These are phyloP conservation scores for Phytophthora macrochlamydospora DNA, from an alignment of 352 stramenopile genomes.

Conservation along the genomic window DNA sequence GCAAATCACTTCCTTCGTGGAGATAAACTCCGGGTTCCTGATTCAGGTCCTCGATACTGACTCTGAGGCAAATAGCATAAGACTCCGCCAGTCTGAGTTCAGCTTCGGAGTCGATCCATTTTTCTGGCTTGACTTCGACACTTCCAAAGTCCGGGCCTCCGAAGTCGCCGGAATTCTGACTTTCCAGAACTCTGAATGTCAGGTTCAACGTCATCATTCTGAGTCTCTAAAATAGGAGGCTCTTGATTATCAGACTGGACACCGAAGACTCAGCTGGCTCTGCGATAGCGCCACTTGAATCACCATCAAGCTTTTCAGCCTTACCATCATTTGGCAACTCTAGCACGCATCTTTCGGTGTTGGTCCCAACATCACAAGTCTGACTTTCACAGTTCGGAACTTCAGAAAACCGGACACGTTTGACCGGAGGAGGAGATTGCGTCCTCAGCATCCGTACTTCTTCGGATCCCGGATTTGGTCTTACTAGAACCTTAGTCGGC, in stretches of 20 bases:
- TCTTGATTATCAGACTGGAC: neutral
- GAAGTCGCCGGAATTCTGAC: neutral
- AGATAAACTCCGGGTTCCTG: constrained; percentile 4
- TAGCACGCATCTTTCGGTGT: neutral
- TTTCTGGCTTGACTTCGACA: neutral
- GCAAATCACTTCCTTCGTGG: constrained; percentile 10
- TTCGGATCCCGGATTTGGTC: neutral
- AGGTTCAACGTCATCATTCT: neutral
- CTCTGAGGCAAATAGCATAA: neutral
- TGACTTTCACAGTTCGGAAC: neutral
- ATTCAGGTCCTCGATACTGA: neutral
- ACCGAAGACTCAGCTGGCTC: neutral
- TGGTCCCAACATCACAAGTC: neutral
- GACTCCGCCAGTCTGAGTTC: neutral
- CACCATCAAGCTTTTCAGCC: neutral
- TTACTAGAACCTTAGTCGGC: neutral
- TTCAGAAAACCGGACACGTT: neutral
- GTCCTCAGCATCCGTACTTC: neutral
- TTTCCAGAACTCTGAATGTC: neutral
- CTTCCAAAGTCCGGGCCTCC: neutral
- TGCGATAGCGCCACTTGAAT: neutral
- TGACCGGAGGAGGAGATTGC: neutral
- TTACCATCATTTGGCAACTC: neutral
- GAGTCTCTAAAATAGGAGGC: too few species aligned
- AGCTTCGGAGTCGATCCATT: neutral